Evolutionary conservation across 2,329 filamentous ascomycete species (phyloP), one percentile per base, ranked within the genome.

Genomic region (Septoria linicola): DNA sequence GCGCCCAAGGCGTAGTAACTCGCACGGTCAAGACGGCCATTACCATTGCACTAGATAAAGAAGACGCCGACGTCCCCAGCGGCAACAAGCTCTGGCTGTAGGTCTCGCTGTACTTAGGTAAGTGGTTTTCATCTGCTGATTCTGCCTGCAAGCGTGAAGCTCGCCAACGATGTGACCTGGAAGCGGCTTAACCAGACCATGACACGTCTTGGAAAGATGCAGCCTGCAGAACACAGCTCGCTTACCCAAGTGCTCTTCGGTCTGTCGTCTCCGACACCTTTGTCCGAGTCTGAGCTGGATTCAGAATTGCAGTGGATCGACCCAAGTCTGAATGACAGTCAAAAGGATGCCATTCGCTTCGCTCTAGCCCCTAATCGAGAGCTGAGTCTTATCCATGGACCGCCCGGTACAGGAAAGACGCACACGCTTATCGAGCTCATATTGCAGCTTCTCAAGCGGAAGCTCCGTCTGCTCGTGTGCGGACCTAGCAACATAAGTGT

Each of bases 401-500:
- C 93, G 0, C 93, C 93, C 1, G 93, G 93, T 1, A 99, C 93
- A 0, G 93, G 93, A 41, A 99, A 99, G 70, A 99, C 93, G 0
- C 92, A 97, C 67, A 97, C 93, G 0, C 74, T 99, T 32, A 92
- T 99, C 53, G 93, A 99, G 70, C 77, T 99, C 10, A 95, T 99
- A 54, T 77, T 95, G n/a, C 93, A 99, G 66, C 75, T 97, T 61
- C 76, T 95, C 48, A 85, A 84, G 65, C 81, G 82, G 19, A 80
- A 83, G 27, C 79, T 85, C 47, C 82, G 90, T 1, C 77, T 97
- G 8, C 78, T 97, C 1, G 92, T 97, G n/a, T 97, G 93, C 64
- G 93, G 92, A 0, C 93, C 93, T 0, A 96, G 89, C 23, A 99
- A 99, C 68, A 91, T 99, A 61, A 93, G 89, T 0, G 93, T 99